Percentiles rank a stretch among this genome's conserved stretches.
Evolutionary conservation across 2,329 filamentous ascomycete genomes (phyloP).

Genomic region (Paecilomyces variotii): DNA sequence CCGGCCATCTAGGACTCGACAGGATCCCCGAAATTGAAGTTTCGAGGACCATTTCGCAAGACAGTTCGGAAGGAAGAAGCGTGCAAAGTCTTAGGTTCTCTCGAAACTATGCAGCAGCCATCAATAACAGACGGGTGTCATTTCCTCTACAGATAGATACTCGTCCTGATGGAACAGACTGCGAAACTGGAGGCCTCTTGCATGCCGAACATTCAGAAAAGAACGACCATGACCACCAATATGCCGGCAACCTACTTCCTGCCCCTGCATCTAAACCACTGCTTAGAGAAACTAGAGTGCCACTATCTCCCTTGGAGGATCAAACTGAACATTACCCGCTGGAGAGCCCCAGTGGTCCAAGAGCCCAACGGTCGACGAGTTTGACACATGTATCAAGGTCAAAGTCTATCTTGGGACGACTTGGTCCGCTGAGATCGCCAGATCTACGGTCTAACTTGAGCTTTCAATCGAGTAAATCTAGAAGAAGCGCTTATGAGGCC

Average conservation of each 20-base stretch:
- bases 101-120: not conserved
- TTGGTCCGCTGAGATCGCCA: conserved; percentile 2
- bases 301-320: not conserved
- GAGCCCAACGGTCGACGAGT: not conserved
- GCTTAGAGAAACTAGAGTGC: not conserved
- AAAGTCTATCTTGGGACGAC: conserved; percentile 4
- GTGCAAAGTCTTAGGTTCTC: not conserved
- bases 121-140: not conserved
- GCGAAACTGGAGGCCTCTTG: not conserved
- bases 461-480: not conserved
- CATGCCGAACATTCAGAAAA: not conserved
- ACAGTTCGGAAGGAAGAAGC: not conserved
- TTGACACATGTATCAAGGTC: not conserved
- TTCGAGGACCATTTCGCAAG: not conserved
- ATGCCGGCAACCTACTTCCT: not conserved
- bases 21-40: not conserved
- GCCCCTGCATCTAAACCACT: not conserved
- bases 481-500: conserved; percentile 2
- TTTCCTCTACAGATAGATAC: not conserved
- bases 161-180: not conserved
- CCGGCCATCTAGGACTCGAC: not conserved
- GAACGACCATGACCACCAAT: not conserved
- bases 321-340: not conserved
- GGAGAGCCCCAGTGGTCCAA: not conserved
- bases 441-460: conserved; percentile 1